These are phyloP conservation scores for Eimeria sp. DNA, from an alignment of 169 alveolate species.

Conservation along the genomic window DNA sequence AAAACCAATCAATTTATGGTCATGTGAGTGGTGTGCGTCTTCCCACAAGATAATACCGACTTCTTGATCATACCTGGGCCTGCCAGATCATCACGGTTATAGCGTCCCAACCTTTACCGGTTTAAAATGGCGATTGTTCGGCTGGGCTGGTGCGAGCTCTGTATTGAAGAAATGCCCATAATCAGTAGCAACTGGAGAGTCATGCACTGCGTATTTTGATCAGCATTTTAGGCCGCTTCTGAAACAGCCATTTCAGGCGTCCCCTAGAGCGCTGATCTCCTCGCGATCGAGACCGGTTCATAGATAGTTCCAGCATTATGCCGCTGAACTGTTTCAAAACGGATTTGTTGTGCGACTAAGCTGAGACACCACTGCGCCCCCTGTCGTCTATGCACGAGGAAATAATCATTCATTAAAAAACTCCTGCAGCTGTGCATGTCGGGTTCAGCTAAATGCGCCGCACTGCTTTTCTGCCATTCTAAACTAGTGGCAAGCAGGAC, in stretches of 20 bases:
- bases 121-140: background rate
- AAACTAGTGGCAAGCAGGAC: background rate
- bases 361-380: too few relatives aligned
- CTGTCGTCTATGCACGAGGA: background rate
- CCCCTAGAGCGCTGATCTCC: background rate
- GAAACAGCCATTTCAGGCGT: background rate
- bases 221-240: background rate
- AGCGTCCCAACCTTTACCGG: background rate
- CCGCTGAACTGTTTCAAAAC: background rate
- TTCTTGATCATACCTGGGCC: background rate
- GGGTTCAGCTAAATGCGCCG: background rate
- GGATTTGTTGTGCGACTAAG: background rate
- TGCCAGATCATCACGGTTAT: background rate
- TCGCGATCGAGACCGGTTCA: background rate
- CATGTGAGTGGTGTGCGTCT: background rate
- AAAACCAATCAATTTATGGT: background rate
- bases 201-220: background rate
- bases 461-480: background rate
- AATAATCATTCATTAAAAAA: background rate
- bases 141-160: background rate
- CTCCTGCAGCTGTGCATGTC: background rate
- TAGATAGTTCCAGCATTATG: background rate
- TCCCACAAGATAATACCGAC: background rate
- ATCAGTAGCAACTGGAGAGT: background rate
- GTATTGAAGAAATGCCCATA: background rate